These are phyloP conservation scores for Cucurbita ficifolia DNA, from an alignment of 306 rosid genomes.

Conservation along the genomic window DNA sequence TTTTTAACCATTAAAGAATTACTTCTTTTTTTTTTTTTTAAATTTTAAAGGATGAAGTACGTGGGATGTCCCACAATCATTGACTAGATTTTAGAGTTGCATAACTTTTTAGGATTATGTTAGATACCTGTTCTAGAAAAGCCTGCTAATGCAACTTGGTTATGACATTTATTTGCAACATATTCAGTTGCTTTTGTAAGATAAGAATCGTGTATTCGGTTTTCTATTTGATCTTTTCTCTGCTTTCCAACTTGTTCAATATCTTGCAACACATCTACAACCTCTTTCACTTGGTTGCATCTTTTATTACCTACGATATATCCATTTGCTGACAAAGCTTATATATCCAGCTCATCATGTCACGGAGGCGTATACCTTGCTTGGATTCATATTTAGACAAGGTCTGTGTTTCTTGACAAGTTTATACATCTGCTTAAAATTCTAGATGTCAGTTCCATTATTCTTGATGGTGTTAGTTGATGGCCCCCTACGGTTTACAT, in stretches of 20 bases:
- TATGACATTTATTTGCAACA: neutral
- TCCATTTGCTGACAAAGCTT: constrained; percentile 2
- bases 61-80: neutral
- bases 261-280: neutral
- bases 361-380: constrained; percentile 87
- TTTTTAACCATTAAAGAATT: neutral
- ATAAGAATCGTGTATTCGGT: neutral
- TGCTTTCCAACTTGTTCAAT: neutral
- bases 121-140: neutral
- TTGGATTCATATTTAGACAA: constrained; percentile 91
- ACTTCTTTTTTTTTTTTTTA: neutral
- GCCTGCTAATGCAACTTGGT: neutral
- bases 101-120: neutral
- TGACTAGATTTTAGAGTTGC: neutral
- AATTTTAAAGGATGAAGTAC: neutral
- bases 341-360: constrained; percentile 74
- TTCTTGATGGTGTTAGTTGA: neutral
- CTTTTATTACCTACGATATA: neutral
- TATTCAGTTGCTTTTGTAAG: neutral
- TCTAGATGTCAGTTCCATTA: neutral
- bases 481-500: neutral
- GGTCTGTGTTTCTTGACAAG: constrained; percentile 27
- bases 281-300: neutral
- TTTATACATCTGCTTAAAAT: neutral
- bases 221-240: neutral